These are phyloP conservation scores for Lyophyllum shimeji DNA, from an alignment of 768 basidiomycete species.

Conservation along the genomic window DNA sequence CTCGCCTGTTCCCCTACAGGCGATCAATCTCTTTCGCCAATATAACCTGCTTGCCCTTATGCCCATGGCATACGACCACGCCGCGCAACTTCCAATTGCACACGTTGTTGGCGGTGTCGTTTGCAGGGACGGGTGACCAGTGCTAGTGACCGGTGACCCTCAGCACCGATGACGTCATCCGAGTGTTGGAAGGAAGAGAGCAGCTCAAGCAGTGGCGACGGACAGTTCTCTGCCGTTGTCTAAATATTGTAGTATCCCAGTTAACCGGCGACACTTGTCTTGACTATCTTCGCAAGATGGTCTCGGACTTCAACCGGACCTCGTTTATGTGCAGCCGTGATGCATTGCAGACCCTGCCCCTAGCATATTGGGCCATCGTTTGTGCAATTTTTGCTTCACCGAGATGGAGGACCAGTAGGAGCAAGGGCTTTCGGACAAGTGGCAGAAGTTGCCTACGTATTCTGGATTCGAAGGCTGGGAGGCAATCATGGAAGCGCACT, in stretches of 20 bases:
- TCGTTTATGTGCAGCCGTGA: constrained; percentile 12
- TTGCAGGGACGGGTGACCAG: constrained; percentile 12
- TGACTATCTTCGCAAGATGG: constrained; percentile 6
- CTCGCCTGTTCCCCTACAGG: constrained; percentile 18
- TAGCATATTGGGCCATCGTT: constrained; percentile 5
- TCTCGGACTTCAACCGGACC: constrained; percentile 6
- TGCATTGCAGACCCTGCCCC: constrained; percentile 12
- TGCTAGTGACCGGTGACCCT: constrained; percentile 5
- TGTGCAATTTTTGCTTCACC: constrained; percentile 15
- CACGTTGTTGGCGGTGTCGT: constrained; percentile 19
- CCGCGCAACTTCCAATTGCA: constrained; percentile 19
- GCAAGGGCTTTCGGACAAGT: constrained; percentile 5
- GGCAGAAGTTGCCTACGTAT: constrained; percentile 12
- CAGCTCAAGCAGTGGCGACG: constrained; percentile 16
- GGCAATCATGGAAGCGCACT: constrained; percentile 4
- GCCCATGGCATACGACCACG: constrained; percentile 24
- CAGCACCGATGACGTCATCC: constrained; percentile 2
- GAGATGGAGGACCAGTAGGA: constrained; percentile 1
- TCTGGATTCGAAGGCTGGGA: constrained; percentile 10
- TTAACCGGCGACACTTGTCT: constrained; percentile 6
- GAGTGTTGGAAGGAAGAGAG: constrained; percentile 18
- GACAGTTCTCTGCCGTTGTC: constrained; percentile 13
- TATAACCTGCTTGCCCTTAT: constrained; percentile 15
- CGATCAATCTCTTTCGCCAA: constrained; percentile 15
- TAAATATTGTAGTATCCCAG: constrained; percentile 1